A percentile compares a stretch with the other conserved stretches of the same genome.
Evolutionary conservation across 176 grass and related monocot species (phyloP).

Genomic region (Saccharum spontaneum): DNA sequence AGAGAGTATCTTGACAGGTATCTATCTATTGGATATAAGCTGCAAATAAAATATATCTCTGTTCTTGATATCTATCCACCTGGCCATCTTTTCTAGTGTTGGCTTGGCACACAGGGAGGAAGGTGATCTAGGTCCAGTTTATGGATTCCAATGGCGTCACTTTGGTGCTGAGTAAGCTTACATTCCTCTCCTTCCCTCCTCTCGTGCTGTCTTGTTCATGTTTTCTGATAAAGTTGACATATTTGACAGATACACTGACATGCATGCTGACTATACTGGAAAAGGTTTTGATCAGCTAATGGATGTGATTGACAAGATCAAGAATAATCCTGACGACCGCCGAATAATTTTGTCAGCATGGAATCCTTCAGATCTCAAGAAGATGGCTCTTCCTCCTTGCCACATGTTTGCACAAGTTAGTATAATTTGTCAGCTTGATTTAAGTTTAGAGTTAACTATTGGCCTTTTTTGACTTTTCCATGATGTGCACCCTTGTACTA

Average conservation of each 20-base stretch:
- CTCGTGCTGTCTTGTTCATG: background rate
- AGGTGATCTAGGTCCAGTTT: conserved; percentile 82
- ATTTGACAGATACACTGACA: conserved; percentile 62
- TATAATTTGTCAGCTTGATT: background rate
- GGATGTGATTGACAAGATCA: conserved; percentile 84
- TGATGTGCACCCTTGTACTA: background rate
- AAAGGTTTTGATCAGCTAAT: conserved; percentile 86
- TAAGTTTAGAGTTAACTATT: conserved; percentile 4
- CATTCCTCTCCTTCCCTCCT: background rate
- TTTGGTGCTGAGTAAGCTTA: conserved; percentile 80
- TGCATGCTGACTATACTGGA: conserved; percentile 81
- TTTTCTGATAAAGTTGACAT: background rate
- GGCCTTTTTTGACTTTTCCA: background rate
- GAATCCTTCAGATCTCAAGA: conserved; percentile 78
- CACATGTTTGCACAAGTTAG: conserved; percentile 91
- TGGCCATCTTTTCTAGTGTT: conserved; percentile 51
- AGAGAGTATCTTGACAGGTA: conserved; percentile 91
- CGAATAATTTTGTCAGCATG: conserved; percentile 74
- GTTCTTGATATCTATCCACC: conserved; percentile 22
- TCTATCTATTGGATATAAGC: conserved; percentile 17
- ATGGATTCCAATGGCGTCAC: conserved; percentile 94
- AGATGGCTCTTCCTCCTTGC: conserved; percentile 86
- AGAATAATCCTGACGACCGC: conserved; percentile 78
- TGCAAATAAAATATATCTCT: background rate
- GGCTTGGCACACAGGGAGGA: conserved; percentile 69